Evolutionary conservation across 2,329 filamentous ascomycete species (phyloP), one percentile per base, ranked within the genome.

Genomic region (Claviceps purpurea): DNA sequence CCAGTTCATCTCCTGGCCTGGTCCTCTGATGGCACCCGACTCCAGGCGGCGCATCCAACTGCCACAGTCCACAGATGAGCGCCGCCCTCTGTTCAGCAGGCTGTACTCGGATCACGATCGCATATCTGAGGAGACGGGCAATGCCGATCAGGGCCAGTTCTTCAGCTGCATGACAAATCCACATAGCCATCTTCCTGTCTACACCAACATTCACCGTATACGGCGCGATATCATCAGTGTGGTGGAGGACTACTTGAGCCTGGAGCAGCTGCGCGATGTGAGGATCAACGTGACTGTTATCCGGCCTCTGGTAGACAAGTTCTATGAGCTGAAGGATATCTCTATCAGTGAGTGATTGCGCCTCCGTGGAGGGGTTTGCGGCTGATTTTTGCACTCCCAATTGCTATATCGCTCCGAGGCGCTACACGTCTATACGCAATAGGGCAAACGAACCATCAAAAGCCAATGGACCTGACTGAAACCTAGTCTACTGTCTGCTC

Each of bases 201-300:
- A 89, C 68, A 85, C 78, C 49, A 89, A 83, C 57, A 89, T 89
- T 60, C 86, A 89, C 65, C 76, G 83, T 55, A 81, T 84, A 63
- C 75, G 79, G 39, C 75, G 78, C 63, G 80, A 84, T 64, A 77
- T 85, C 53, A 71, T 76, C 55, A 77, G 75, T 52, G 79, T 82
- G 34, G 79, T 83, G 49, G 80, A 82, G 68, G 76, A 78, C 63
- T 77, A 77, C 59, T 66, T 80, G 62, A 87, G 81, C 52, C 71
- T 85, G 52, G 85, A 89, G 59, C 87, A 93, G 70, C 72, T 94
- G 56, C 79, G 84, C 61, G 85, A 89, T 64, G 83, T 89, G 52
- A 79, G 87, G 54, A 89, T 93, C 73, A 93, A 93, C 63, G 78
- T 87, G 49, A 77, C 84, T 1, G 83, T 93, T 45, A 82, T 93